phyloP scores from a whole-genome alignment of 805 yeast genomes.

The Komagataella pastoris region DNA sequence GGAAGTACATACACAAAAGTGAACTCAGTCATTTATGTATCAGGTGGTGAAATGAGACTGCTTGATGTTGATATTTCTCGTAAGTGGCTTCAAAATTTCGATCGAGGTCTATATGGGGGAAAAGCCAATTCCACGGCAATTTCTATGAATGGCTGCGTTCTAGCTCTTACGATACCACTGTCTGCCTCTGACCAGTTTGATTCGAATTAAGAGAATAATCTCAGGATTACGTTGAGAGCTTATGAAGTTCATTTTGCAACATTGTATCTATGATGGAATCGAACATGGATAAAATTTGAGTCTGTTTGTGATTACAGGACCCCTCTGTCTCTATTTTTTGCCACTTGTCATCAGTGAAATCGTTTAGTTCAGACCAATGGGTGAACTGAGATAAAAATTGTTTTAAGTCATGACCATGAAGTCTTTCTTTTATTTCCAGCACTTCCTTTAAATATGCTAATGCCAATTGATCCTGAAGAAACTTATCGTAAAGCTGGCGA shows the following conservation, averaged over 20 bases:
- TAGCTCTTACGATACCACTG: not conserved
- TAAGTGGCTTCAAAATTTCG: not conserved
- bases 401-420: slow-evolving; percentile 8
- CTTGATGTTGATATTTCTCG: not conserved
- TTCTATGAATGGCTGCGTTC: not conserved
- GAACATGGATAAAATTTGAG: not conserved
- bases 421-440: slow-evolving; percentile 17
- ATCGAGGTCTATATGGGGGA: not conserved
- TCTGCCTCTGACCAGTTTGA: not conserved
- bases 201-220: not conserved
- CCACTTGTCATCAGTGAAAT: not conserved
- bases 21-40: not conserved
- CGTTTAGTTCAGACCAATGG: not conserved
- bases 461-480: slow-evolving; percentile 6
- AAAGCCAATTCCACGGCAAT: not conserved
- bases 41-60: not conserved
- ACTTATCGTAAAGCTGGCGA: slow-evolving; percentile 33
- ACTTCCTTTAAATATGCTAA: slow-evolving; percentile 13
- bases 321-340: not conserved
- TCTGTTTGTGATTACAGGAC: not conserved
- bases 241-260: not conserved
- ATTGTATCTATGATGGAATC: not conserved
- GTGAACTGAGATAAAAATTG: slow-evolving; percentile 5
- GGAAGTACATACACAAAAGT: not conserved
- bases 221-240: not conserved